Evolutionary conservation across 208 protist genomes (phyloP), one percentile per base, ranked within the genome.

Genomic region (Acanthamoeba triangularis): DNA sequence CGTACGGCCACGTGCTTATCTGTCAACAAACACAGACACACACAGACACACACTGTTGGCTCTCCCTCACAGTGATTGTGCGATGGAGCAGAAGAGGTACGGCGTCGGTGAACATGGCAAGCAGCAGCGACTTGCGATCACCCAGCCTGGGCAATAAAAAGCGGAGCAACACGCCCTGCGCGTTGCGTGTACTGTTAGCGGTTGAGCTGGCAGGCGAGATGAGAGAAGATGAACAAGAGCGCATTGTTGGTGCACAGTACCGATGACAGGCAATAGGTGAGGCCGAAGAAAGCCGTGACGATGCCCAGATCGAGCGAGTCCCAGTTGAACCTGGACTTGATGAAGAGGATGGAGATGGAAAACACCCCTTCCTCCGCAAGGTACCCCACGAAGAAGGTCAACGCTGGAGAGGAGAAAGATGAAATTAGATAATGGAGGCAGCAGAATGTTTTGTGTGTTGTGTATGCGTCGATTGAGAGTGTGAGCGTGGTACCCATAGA

Each of bases 251-350:
- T n/a, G n/a, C n/a, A n/a, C n/a, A n/a, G n/a, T n/a, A n/a, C n/a
- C n/a, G n/a, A n/a, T n/a, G n/a, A n/a, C n/a, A 61, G 3, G 47
- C 10, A 28, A 10, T 87, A 87, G 78, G 78, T 87, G 78, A 87
- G 23, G 25, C 85, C 85, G 28, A 92, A 92, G 37, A 69, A 28
- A 18, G 85, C 0, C 30, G n/a, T 92, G 4, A 52, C 2, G 7
- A 76, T 47, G 35, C 85, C 85, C 10, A 74, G 25, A 35, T 92
- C 41, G 10, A 92, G 8, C 20, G 85, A 4, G 20, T 59, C 85
- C 85, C 52, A 92, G 3, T 28, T 35, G n/a, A 92, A 92, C 35
- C 47, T 74, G 54, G 74, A 3, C 35, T 92, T 74, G 35, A 92
- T 3, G 85, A 74, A 92, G 56, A 92, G 85, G 20, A 92, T 13